Evolutionary conservation across 2,329 filamentous ascomycete species (phyloP).

Genomic region (Calycina marina): DNA sequence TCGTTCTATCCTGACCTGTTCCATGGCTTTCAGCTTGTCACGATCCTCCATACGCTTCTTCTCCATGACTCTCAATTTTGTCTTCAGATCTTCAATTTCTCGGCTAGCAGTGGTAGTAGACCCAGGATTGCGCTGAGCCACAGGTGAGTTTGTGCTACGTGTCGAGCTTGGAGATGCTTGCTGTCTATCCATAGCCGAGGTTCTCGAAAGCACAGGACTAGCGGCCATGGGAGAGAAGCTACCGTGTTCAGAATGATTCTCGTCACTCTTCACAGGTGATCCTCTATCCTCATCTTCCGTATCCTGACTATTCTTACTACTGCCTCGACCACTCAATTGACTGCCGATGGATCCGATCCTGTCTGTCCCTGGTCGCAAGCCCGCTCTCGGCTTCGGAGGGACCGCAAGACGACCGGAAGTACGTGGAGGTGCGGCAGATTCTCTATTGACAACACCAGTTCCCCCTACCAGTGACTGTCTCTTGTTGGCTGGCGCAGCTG

Average conservation of each 20-base stretch:
- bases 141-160: slow-evolving; percentile 14
- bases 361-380: slow-evolving; percentile 17
- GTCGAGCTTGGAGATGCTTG: slow-evolving; percentile 14
- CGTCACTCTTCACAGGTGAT: slow-evolving; percentile 37
- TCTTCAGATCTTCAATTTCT: slow-evolving; percentile 77
- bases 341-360: slow-evolving; percentile 19
- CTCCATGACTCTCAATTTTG: slow-evolving; percentile 75
- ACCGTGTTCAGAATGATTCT: too few relatives aligned
- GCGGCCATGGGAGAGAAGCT: slow-evolving; percentile 19
- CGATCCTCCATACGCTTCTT: slow-evolving; percentile 76
- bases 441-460: slow-evolving; percentile 20
- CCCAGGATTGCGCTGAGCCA: slow-evolving; percentile 11
- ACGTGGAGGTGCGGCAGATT: slow-evolving; percentile 8
- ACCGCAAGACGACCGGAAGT: slow-evolving; percentile 12
- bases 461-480: slow-evolving; percentile 26
- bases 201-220: slow-evolving; percentile 17
- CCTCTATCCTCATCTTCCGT: slow-evolving; percentile 15
- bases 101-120: slow-evolving; percentile 24
- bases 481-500: slow-evolving; percentile 19
- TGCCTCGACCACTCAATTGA: slow-evolving; percentile 18
- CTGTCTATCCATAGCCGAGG: slow-evolving; percentile 11
- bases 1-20: slow-evolving; percentile 60
- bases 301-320: slow-evolving; percentile 18
- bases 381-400: slow-evolving; percentile 14
- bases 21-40: slow-evolving; percentile 67